These are phyloP conservation scores for Pinus tabuliformis DNA, from an alignment of 75 land plant genomes.

Conservation along the genomic window DNA sequence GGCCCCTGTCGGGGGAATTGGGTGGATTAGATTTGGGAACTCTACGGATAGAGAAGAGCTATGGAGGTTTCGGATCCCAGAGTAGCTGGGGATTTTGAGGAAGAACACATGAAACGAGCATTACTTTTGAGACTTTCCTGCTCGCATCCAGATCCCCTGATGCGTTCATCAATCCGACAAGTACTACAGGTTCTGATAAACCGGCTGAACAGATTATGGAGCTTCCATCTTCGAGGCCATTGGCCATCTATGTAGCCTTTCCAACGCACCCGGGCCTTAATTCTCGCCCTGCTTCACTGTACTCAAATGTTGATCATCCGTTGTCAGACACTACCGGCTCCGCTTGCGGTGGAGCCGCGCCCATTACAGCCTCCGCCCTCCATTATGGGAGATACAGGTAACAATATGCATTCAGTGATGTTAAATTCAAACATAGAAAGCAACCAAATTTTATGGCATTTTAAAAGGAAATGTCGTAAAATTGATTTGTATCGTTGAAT, in stretches of 20 bases:
- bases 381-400: too few species aligned
- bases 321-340: too few species aligned
- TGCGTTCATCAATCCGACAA: constrained; percentile 53
- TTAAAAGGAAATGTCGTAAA: too few species aligned
- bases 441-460: too few species aligned
- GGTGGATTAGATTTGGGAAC: constrained; percentile 38
- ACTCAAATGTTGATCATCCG: too few species aligned
- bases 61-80: constrained; percentile 19
- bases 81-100: constrained; percentile 26
- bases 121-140: constrained; percentile 58
- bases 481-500: too few species aligned
- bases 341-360: too few species aligned
- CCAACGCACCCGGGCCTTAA: too few species aligned
- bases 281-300: too few species aligned
- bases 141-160: constrained; percentile 48
- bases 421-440: too few species aligned
- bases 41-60: constrained; percentile 18
- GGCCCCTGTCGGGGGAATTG: background rate
- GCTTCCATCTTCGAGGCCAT: background rate
- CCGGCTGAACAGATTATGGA: background rate
- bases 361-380: too few species aligned
- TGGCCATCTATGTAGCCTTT: background rate
- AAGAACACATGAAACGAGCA: constrained; percentile 42
- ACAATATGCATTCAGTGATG: too few species aligned
- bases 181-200: constrained; percentile 38